Evolutionary conservation across 2,329 filamentous ascomycete species (phyloP).

Genomic region (Talaromyces sp.): DNA sequence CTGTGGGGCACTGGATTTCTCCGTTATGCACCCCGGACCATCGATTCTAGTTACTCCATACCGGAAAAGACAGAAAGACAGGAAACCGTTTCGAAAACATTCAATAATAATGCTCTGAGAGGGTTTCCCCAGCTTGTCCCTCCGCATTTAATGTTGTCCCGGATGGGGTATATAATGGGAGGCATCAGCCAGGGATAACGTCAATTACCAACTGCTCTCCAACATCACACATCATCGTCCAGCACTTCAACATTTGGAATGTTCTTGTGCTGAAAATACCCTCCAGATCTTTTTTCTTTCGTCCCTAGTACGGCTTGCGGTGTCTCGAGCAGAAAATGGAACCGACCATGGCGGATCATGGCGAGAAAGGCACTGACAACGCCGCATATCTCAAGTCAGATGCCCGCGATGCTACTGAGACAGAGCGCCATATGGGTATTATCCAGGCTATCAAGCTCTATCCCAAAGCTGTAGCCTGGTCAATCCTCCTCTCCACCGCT

Average conservation of each 20-base stretch:
- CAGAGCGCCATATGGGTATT: conserved; percentile 62
- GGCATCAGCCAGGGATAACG: background rate
- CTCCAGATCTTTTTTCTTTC: background rate
- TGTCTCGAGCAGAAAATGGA: background rate
- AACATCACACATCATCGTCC: background rate
- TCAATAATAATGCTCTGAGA: background rate
- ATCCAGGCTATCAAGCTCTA: conserved; percentile 73
- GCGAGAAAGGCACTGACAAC: background rate
- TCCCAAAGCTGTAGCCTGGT: conserved; percentile 80
- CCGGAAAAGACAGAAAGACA: background rate
- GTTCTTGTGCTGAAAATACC: background rate
- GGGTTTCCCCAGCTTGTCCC: background rate
- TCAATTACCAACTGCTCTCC: background rate
- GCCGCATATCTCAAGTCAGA: conserved; percentile 14
- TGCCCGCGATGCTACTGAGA: conserved; percentile 36
- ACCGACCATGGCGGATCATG: background rate
- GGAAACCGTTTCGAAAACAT: background rate
- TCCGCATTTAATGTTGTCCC: background rate
- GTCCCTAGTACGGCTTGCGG: background rate
- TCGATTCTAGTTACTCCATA: background rate
- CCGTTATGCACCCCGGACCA: background rate
- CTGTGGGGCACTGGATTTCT: background rate
- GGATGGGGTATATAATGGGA: background rate
- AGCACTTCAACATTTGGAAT: background rate
- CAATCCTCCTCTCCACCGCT: conserved; percentile 75